A percentile compares a stretch with the other conserved stretches of the same genome.
Conservation (phyloP, 2,329 filamentous ascomycete genomes). For the Claviceps fusiformis region DNA sequence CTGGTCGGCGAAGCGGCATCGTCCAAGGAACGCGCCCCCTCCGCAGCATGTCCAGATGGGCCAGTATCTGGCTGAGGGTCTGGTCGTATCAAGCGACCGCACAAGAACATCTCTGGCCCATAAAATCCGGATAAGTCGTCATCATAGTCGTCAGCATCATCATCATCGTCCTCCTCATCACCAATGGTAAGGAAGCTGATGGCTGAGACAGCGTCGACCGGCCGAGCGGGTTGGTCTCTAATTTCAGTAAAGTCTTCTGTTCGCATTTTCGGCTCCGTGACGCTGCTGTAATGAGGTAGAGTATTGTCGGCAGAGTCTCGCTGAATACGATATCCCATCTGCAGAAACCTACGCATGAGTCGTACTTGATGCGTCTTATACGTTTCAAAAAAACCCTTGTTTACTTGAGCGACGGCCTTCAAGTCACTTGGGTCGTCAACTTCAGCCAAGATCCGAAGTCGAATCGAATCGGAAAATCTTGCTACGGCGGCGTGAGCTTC, state of each 20-base stretch:
- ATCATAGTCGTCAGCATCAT: slow-evolving; percentile 13
- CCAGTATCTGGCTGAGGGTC: not conserved
- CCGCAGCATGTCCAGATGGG: not conserved
- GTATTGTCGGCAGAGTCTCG: not conserved
- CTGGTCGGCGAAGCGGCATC: slow-evolving; percentile 5
- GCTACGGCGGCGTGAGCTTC: slow-evolving; percentile 17
- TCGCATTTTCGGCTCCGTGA: slow-evolving; percentile 22
- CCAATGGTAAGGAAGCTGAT: not conserved
- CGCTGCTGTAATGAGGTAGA: slow-evolving; percentile 7
- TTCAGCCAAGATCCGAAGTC: slow-evolving; percentile 26
- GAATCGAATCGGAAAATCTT: slow-evolving; percentile 23
- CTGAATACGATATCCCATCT: slow-evolving; percentile 12
- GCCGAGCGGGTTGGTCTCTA: slow-evolving; percentile 10
- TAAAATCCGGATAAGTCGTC: slow-evolving; percentile 8
- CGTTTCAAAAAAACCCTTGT: slow-evolving; percentile 28
- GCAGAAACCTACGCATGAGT: slow-evolving; percentile 23
- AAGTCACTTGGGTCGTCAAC: slow-evolving; percentile 29
- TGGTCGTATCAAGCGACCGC: not conserved
- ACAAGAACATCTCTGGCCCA: not conserved
- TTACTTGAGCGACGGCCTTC: slow-evolving; percentile 27
- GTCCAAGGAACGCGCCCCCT: not conserved
- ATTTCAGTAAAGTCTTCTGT: slow-evolving; percentile 18
- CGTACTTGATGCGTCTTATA: slow-evolving; percentile 31
- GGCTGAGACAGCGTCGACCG: not conserved
- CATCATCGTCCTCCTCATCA: slow-evolving; percentile 14